Evolutionary conservation across 805 yeast genomes (phyloP).

Genomic region (Teunomyces panamensis): DNA sequence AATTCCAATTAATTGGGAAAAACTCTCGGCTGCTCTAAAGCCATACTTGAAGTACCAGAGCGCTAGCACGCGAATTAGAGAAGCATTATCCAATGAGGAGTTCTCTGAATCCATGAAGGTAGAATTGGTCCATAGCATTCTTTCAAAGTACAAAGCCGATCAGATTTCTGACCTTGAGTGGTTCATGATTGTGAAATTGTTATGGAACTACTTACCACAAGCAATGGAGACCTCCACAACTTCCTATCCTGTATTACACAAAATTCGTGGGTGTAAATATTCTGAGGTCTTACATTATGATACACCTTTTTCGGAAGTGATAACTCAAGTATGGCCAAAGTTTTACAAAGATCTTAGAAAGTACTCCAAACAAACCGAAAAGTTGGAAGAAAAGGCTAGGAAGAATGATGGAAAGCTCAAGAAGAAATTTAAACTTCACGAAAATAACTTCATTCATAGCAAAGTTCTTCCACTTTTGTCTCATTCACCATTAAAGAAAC

Average conservation of each 20-base stretch:
- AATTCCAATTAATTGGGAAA: constrained; percentile 1
- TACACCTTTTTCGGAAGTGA: not conserved
- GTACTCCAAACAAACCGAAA: not conserved
- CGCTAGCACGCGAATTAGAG: not conserved
- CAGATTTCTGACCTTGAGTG: constrained; percentile 1
- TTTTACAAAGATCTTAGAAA: not conserved
- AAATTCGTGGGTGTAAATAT: not conserved
- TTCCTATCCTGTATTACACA: not conserved
- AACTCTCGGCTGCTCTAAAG: not conserved
- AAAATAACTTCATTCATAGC: not conserved
- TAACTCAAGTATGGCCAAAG: not conserved
- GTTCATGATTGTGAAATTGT: constrained; percentile 1
- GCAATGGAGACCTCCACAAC: constrained; percentile 1
- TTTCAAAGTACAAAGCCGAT: not conserved
- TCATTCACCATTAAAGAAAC: not conserved
- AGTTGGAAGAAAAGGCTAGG: not conserved
- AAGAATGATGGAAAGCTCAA: not conserved
- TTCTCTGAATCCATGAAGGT: not conserved
- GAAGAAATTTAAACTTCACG: not conserved
- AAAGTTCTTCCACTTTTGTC: not conserved
- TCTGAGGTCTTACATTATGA: not conserved
- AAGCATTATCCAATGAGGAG: not conserved
- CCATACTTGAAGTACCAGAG: not conserved
- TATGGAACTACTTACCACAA: not conserved
- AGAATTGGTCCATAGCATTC: not conserved